Evolutionary conservation across 116 monocot genomes (phyloP), one percentile per base, ranked within the genome.

Genomic region (Iris pallida): DNA sequence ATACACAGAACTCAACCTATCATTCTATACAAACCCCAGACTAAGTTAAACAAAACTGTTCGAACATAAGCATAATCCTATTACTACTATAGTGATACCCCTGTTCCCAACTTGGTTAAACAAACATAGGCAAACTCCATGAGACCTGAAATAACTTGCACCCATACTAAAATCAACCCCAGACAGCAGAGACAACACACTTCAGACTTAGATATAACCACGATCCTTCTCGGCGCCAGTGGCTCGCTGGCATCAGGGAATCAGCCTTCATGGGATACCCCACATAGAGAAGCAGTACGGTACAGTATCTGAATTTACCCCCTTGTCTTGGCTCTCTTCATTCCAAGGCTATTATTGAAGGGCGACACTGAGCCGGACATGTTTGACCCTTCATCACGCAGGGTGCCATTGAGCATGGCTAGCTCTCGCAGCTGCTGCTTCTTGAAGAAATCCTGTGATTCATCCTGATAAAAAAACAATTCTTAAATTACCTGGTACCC

Each of bases 371-470:
- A 81, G 4, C 88, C 82, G 14, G 79, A 73, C 16, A 73, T 74
- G 45, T 78, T 74, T 0, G 82, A 81, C 0, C 64, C 68, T 30
- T 86, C 90, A 6, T 90, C 90, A 12, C 79, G 72, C 51, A 86
- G 78, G 8, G 82, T 87, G 20, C 84, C 80, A 9, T 93, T 93
- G 12, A 87, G 75, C 82, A 93, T 69, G 6, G 93, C 89, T 0
- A 89, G 82, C 72, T 93, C 93, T 55, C 85, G 73, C 20, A 93
- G 89, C 79, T 93, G 93, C 45, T 93, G 93, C 66, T 89, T 86
- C 66, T 93, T 93, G 55, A 81, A 86, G 79, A 84, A 80, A 77
- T 93, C 93, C 3, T 86, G 86, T 20, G 93, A 89, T 19, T 93
- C 89, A 61, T 93, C 86, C 93, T 93, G 75, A 4, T 72, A 46